Conservation (phyloP, 2,329 filamentous ascomycete genomes). For the Calonectria pseudoturangicola region DNA sequence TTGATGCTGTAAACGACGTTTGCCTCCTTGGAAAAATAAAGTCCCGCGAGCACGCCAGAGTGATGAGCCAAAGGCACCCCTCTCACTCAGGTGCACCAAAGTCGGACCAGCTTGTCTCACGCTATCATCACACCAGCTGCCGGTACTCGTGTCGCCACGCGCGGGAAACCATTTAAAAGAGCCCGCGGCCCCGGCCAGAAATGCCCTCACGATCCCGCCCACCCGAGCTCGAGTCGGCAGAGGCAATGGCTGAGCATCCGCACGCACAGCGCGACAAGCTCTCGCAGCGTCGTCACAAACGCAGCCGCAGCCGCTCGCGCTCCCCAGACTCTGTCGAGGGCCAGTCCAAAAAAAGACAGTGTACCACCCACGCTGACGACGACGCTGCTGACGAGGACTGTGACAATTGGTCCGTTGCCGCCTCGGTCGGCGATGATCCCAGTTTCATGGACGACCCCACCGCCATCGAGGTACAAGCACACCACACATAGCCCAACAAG, state of each 20-base stretch:
- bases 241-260: conserved; percentile 23
- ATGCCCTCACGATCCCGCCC: background rate
- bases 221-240: background rate
- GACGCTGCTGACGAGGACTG: conserved; percentile 25
- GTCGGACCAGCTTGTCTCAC: conserved; percentile 4
- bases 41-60: conserved; percentile 17
- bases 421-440: conserved; percentile 35
- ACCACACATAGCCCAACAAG: background rate
- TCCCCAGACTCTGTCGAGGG: conserved; percentile 1
- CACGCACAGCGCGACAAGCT: background rate
- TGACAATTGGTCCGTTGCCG: conserved; percentile 37
- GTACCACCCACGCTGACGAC: conserved; percentile 18
- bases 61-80: conserved; percentile 4
- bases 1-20: conserved; percentile 11
- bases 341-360: conserved; percentile 27
- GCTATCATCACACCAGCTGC: background rate
- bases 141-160: background rate
- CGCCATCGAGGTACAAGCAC: background rate
- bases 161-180: conserved; percentile 16
- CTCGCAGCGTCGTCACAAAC: conserved; percentile 14
- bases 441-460: conserved; percentile 26
- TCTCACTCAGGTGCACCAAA: conserved; percentile 5
- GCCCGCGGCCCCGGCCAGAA: background rate
- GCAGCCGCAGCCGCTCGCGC: conserved; percentile 26
- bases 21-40: no score